Percentiles rank a stretch among this genome's conserved stretches.
phyloP scores from a whole-genome alignment of 495 filamentous ascomycete genomes.

The Penicillium goetzii region DNA sequence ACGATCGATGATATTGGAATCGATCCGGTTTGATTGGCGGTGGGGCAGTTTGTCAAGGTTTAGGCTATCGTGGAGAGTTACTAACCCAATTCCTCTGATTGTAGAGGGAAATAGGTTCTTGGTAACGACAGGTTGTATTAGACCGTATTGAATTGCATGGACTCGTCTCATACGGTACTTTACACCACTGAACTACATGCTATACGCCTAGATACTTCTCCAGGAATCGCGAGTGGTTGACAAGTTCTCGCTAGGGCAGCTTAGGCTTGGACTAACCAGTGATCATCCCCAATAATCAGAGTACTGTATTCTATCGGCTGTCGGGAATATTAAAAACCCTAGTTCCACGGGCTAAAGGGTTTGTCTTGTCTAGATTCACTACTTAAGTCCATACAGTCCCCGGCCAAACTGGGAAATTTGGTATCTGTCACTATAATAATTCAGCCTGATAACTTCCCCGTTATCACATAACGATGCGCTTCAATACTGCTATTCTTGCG shows the following conservation, averaged over 20 bases:
- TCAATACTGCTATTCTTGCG: constrained; percentile 8
- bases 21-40: neutral
- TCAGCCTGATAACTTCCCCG: neutral
- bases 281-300: neutral
- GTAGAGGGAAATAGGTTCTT: neutral
- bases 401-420: neutral
- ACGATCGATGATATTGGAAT: neutral
- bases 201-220: neutral
- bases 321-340: neutral
- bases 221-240: neutral
- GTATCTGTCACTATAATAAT: neutral
- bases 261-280: neutral
- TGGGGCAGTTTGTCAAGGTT: neutral
- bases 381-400: neutral
- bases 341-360: neutral
- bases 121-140: neutral
- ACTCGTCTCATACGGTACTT: neutral
- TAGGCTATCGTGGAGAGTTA: neutral
- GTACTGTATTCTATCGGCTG: neutral
- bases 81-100: neutral
- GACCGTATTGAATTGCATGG: neutral
- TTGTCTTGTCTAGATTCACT: neutral
- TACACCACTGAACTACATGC: neutral
- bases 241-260: neutral
- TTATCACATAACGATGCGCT: neutral